These are phyloP conservation scores for Nannochloropsis gaditana DNA, from an alignment of 108 stramenopile genomes.

Conservation along the genomic window DNA sequence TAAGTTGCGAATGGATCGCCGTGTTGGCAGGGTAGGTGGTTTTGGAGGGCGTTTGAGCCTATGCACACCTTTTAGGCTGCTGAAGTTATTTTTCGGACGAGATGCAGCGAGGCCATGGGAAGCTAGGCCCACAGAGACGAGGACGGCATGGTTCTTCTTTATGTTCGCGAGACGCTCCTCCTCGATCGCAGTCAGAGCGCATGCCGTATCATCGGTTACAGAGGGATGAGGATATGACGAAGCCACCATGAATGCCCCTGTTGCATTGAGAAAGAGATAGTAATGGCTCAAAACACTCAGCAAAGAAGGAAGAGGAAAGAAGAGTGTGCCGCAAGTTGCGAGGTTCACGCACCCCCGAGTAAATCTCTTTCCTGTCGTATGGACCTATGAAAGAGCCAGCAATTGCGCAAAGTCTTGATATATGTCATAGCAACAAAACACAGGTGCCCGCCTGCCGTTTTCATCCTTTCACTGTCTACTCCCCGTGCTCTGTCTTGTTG, in stretches of 20 bases:
- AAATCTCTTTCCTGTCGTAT: too few relatives aligned
- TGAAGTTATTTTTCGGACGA: too few relatives aligned
- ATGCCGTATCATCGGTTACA: background rate
- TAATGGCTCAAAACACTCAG: background rate
- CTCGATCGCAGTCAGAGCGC: background rate
- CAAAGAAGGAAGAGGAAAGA: background rate
- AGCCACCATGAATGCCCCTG: background rate
- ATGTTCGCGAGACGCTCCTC: slow-evolving; percentile 5
- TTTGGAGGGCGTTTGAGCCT: background rate
- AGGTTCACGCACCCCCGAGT: too few relatives aligned
- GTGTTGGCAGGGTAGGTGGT: background rate
- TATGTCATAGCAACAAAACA: too few relatives aligned
- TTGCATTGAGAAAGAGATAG: background rate
- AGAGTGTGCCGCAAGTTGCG: background rate
- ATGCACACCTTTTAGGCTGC: too few relatives aligned
- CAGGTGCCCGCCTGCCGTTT: too few relatives aligned
- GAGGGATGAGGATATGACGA: too few relatives aligned
- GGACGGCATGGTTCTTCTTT: background rate
- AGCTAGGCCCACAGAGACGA: background rate
- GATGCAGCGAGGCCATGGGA: too few relatives aligned
- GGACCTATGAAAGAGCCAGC: too few relatives aligned
- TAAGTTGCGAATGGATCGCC: background rate
- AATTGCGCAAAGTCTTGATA: too few relatives aligned
- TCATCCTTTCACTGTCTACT: too few relatives aligned
- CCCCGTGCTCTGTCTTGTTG: too few relatives aligned